A percentile compares a stretch with the other conserved stretches of the same genome.
phyloP scores from a whole-genome alignment of 495 filamentous ascomycete genomes.

The Tirmania nivea region DNA sequence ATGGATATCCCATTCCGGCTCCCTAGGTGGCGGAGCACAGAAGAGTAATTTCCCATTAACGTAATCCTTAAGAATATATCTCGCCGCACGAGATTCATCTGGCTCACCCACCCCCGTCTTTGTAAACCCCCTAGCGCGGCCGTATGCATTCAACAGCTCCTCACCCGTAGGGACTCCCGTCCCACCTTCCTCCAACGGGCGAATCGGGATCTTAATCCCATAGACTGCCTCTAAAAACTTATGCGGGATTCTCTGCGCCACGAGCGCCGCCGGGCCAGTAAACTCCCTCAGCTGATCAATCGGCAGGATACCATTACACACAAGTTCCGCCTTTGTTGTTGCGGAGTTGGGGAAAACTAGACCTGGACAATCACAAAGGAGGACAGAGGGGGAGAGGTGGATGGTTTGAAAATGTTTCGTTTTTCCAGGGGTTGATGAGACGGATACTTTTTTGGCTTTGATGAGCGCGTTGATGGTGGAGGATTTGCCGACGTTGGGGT shows the following conservation, averaged over 20 bases:
- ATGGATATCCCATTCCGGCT: conserved; percentile 38
- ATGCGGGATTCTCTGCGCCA: conserved; percentile 82
- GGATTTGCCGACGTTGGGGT: conserved; percentile 98
- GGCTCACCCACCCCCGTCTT: conserved; percentile 74
- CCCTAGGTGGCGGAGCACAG: conserved; percentile 65
- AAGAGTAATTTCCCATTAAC: conserved; percentile 89
- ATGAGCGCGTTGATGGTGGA: conserved; percentile 97
- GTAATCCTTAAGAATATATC: conserved; percentile 88
- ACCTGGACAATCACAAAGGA: conserved; percentile 96
- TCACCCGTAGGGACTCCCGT: conserved; percentile 72
- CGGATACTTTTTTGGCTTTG: conserved; percentile 94
- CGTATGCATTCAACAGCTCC: conserved; percentile 72
- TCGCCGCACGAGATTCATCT: conserved; percentile 77
- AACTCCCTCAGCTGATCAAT: conserved; percentile 95
- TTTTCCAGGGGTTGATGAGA: conserved; percentile 92
- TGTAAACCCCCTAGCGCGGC: conserved; percentile 67
- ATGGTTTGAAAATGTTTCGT: conserved; percentile 99
- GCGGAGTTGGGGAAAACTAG: conserved; percentile 98
- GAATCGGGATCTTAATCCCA: conserved; percentile 64
- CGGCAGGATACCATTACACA: conserved; percentile 84
- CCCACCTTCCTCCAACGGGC: conserved; percentile 80
- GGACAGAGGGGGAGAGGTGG: conserved; percentile 66
- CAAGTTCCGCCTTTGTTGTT: conserved; percentile 86
- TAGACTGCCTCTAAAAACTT: conserved; percentile 78
- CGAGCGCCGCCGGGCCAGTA: conserved; percentile 65